Base-by-base conservation (phyloP, 2,329 filamentous ascomycete species). In the Hypoxylon sp. region DNA sequence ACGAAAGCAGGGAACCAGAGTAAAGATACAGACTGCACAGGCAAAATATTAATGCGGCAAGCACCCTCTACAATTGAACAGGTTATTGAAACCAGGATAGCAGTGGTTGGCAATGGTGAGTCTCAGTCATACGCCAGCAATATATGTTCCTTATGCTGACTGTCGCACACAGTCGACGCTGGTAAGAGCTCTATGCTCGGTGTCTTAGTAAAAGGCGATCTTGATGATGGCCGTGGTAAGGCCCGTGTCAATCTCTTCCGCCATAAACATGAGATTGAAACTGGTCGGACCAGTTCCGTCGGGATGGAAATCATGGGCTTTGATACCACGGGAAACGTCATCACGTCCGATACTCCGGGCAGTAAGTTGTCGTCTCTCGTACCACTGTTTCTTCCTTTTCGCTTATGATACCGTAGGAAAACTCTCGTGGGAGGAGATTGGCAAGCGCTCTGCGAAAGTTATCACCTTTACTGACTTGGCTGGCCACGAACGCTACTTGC, bases 281-380 rank as follows among this genome's bases (percentile, higher is more conserved):
- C 93, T 51, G 96, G 96, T 1, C 88, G 96, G 72, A 99, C 96
- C 8, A 97, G 94, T 78, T 98, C 95, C 0, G 96, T 99, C 0
- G 95, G 96, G 46, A 97, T 98, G 95, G 96, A 99, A 80, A 98
- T 98, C 69, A 94, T 98, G 91, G 96, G 96, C 1, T 99, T 98
- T 75, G 94, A 98, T 80, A 94, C 92, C 56, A 87, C 88, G 61
- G 95, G 96, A 30, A 89, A 95, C 27, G 91, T 97, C 30, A 88
- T 98, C 14, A 89, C 90, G 14, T 95, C 93, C 42, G 92, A 92
- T 65, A 92, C 91, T 0, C 92, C 95, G 1, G 95, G 94, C 0
- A 89, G 96, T 79, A 93, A 91, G 82, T 79, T 40, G 17, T 27
- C 4, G 6, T 8, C 8, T 13, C 13, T 11, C 6, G n/a, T 2